These are phyloP conservation scores for Ceratocystis destructans DNA, from an alignment of 2,329 filamentous ascomycete species.

Conservation along the genomic window DNA sequence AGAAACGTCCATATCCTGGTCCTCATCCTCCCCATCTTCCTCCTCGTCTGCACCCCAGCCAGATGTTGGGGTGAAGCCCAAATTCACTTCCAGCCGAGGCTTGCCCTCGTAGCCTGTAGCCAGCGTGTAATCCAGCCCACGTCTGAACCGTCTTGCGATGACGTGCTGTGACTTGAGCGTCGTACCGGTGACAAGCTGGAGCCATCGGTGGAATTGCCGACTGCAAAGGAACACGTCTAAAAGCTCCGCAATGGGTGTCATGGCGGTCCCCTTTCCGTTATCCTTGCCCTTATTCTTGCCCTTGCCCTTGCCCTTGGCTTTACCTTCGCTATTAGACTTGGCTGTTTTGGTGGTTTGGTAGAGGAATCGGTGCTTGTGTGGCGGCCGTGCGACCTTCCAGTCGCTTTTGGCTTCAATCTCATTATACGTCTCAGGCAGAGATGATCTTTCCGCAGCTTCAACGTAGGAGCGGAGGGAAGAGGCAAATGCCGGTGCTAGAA, in stretches of 20 bases:
- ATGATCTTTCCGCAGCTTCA: constrained; percentile 44
- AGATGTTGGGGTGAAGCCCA: constrained; percentile 69
- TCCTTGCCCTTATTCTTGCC: constrained; percentile 9
- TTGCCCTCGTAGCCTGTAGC: constrained; percentile 71
- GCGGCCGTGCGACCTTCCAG: constrained; percentile 71
- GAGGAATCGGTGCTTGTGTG: constrained; percentile 88
- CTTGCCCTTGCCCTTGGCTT: constrained; percentile 12
- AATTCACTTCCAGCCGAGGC: constrained; percentile 70
- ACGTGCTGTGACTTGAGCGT: constrained; percentile 60
- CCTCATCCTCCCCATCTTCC: constrained; percentile 35
- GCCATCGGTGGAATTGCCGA: constrained; percentile 75
- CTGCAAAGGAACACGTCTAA: constrained; percentile 74
- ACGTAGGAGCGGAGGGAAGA: constrained; percentile 58
- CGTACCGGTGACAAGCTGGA: constrained; percentile 67
- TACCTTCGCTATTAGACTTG: constrained; percentile 27
- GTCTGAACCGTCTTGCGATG: constrained; percentile 74
- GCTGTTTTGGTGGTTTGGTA: constrained; percentile 45
- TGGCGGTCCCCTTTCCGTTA: constrained; percentile 11
- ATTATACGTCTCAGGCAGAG: constrained; percentile 33
- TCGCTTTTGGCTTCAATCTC: constrained; percentile 44
- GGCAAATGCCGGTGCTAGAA: constrained; percentile 68
- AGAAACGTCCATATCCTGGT: constrained; percentile 33
- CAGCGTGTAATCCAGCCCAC: constrained; percentile 80
- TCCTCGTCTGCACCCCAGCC: constrained; percentile 70
- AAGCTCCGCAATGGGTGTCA: constrained; percentile 57